A percentile compares a stretch with the other conserved stretches of the same genome.
These are phyloP conservation scores for Populus deltoides DNA, from an alignment of 345 rosid species.

Conservation along the genomic window DNA sequence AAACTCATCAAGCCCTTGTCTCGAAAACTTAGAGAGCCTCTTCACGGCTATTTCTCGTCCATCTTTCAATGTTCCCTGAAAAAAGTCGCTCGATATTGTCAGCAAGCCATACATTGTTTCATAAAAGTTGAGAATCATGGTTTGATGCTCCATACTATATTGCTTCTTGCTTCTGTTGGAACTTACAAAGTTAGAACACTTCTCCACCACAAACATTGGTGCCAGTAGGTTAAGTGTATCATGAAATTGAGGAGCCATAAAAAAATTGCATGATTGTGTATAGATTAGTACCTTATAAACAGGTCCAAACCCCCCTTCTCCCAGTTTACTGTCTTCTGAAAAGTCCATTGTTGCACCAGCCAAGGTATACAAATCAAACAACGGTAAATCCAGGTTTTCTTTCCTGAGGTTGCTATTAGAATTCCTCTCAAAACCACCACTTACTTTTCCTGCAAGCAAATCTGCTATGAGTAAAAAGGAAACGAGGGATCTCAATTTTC, in stretches of 20 bases:
- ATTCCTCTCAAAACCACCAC: neutral
- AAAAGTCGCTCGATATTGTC: neutral
- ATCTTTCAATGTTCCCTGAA: slow-evolving; percentile 5
- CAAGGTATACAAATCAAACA: neutral
- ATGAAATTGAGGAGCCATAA: neutral
- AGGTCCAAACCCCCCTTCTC: neutral
- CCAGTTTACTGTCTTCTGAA: neutral
- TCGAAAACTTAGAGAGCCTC: neutral
- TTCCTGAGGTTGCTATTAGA: neutral
- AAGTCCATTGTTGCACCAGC: neutral
- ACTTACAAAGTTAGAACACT: neutral
- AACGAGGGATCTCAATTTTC: too few relatives aligned
- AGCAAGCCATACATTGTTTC: neutral
- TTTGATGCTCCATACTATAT: too few relatives aligned
- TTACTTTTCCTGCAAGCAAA: neutral
- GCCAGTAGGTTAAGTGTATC: neutral
- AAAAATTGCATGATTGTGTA: neutral
- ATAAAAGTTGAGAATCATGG: neutral
- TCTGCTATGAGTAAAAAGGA: too few relatives aligned
- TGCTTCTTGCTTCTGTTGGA: too few relatives aligned
- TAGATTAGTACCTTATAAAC: neutral
- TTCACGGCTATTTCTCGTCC: slow-evolving; percentile 7
- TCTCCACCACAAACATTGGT: too few relatives aligned
- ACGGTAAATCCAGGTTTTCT: neutral
- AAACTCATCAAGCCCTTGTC: slow-evolving; percentile 3